Evolutionary conservation across 2,329 filamentous ascomycete genomes (phyloP).

Genomic region (Cytospora piceicola): DNA sequence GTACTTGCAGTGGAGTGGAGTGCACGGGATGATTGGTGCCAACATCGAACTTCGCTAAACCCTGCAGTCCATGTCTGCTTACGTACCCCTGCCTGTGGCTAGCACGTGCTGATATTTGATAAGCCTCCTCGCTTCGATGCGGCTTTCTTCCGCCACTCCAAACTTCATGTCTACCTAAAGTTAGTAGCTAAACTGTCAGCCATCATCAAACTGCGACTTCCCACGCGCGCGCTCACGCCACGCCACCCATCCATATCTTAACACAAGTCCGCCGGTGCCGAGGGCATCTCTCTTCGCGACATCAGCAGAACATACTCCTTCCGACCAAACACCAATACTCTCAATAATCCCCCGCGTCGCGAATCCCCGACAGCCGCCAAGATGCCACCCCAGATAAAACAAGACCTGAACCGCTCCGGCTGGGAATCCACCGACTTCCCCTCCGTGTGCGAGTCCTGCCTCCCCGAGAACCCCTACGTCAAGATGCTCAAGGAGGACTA

Average conservation of each 20-base stretch:
- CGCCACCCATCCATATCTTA: neutral
- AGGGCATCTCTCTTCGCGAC: neutral
- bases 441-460: constrained; percentile 87
- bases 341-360: neutral
- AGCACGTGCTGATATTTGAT: constrained; percentile 45
- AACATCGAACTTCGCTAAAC: too few relatives aligned
- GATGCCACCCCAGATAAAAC: constrained; percentile 93
- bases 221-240: neutral
- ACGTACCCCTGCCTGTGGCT: constrained; percentile 35
- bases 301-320: neutral
- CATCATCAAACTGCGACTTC: neutral
- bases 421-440: constrained; percentile 95
- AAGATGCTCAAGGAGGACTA: constrained; percentile 99
- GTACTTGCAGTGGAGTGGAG: too few relatives aligned
- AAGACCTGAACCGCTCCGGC: constrained; percentile 91
- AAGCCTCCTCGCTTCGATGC: neutral
- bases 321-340: neutral
- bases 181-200: neutral
- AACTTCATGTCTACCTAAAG: neutral
- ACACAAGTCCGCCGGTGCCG: neutral
- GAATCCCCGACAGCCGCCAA: constrained; percentile 27
- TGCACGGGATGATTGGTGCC: too few relatives aligned
- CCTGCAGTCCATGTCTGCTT: neutral
- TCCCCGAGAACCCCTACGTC: constrained; percentile 95
- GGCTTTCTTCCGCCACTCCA: constrained; percentile 1